Evolutionary conservation across 352 stramenopile genomes (phyloP).

Genomic region (Pythium sukuiense): DNA sequence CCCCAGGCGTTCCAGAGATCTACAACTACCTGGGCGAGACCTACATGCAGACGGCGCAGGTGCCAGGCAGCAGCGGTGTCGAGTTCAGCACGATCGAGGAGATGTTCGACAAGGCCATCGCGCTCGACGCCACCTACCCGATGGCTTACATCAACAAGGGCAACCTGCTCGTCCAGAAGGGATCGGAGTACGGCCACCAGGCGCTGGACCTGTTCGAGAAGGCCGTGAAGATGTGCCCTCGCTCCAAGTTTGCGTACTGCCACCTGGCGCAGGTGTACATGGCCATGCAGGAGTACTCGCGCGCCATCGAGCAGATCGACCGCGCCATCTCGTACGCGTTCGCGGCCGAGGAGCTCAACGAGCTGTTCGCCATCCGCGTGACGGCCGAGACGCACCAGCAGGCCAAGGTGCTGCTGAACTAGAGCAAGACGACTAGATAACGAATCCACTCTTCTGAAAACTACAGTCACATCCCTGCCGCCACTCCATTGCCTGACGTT

Average conservation of each 20-base stretch:
- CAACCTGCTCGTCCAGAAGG: constrained; percentile 78
- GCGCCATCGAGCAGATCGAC: constrained; percentile 82
- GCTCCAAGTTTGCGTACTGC: constrained; percentile 84
- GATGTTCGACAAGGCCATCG: constrained; percentile 83
- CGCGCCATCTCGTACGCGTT: constrained; percentile 71
- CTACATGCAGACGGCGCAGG: constrained; percentile 83
- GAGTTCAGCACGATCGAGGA: constrained; percentile 61
- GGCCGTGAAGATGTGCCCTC: constrained; percentile 71
- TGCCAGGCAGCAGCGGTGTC: constrained; percentile 39
- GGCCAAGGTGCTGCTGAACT: constrained; percentile 62
- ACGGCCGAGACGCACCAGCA: constrained; percentile 78
- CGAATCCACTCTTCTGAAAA: not conserved
- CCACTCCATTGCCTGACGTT: too few relatives aligned
- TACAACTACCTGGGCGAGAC: constrained; percentile 88
- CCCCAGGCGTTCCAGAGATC: constrained; percentile 74
- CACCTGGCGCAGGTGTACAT: constrained; percentile 85
- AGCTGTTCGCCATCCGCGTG: constrained; percentile 77
- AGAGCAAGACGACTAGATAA: constrained; percentile 10
- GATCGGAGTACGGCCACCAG: constrained; percentile 65
- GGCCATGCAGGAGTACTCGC: constrained; percentile 81
- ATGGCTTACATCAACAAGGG: constrained; percentile 89
- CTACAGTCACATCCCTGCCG: too few relatives aligned
- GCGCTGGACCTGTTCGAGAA: constrained; percentile 76
- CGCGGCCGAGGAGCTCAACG: constrained; percentile 71
- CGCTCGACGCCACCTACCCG: constrained; percentile 76